Percentiles rank a stretch among this genome's conserved stretches.
Evolutionary conservation across 2,329 filamentous ascomycete species (phyloP).

Genomic region (Fusarium sp.): DNA sequence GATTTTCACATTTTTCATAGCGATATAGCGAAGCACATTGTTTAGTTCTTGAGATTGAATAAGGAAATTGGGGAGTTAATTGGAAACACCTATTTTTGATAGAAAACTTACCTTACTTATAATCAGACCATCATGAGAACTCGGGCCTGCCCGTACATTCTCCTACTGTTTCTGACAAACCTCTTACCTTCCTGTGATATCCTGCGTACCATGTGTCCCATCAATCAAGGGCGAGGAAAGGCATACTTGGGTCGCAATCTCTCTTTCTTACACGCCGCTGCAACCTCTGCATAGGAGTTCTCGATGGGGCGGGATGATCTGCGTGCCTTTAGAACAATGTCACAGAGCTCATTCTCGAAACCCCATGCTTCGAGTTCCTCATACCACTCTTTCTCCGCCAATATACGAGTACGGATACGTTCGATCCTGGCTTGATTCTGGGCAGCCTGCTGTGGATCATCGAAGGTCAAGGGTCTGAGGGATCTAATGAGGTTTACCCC

Average conservation of each 20-base stretch:
- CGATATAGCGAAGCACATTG: slow-evolving; percentile 19
- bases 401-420: background rate
- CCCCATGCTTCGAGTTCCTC: background rate
- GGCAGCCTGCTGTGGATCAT: background rate
- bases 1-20: slow-evolving; percentile 13
- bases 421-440: background rate
- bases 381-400: background rate
- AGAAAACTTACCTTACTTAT: background rate
- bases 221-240: background rate
- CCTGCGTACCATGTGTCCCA: background rate
- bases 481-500: background rate
- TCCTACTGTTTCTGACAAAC: background rate
- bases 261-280: background rate
- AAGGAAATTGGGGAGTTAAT: background rate
- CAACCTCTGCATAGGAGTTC: background rate
- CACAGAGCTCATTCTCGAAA: background rate
- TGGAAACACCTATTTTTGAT: background rate
- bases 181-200: background rate
- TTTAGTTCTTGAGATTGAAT: slow-evolving; percentile 17
- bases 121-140: background rate
- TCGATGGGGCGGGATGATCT: background rate
- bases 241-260: background rate
- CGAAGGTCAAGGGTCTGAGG: background rate
- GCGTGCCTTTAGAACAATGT: background rate
- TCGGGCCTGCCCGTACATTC: background rate